Conservation (phyloP, 352 stramenopile genomes). For the Pythium dissotocum region DNA sequence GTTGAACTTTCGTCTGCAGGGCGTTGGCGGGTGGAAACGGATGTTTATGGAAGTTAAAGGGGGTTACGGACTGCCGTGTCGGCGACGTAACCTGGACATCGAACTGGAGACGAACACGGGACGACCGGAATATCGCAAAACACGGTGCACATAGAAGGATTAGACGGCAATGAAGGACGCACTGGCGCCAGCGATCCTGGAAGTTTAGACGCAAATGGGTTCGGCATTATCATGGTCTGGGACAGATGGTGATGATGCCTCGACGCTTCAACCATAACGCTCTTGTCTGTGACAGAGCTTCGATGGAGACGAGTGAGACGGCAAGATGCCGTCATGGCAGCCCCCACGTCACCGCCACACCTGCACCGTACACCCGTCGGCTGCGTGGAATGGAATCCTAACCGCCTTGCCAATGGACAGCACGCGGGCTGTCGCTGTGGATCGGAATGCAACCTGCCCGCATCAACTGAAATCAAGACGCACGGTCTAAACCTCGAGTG, state of each 20-base stretch:
- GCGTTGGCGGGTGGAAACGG: constrained; percentile 11
- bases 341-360: too few species aligned
- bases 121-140: constrained; percentile 25
- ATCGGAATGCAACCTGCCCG: too few species aligned
- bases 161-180: constrained; percentile 10
- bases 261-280: constrained; percentile 5
- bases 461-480: too few species aligned
- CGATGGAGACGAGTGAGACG: not conserved
- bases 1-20: constrained; percentile 23
- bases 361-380: too few species aligned
- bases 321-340: not conserved
- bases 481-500: too few species aligned
- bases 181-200: constrained; percentile 1
- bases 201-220: constrained; percentile 6
- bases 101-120: constrained; percentile 25
- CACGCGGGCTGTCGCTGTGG: too few species aligned
- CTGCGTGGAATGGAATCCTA: too few species aligned
- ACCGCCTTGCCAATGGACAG: too few species aligned
- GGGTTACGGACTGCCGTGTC: constrained; percentile 18
- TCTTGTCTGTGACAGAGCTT: not conserved
- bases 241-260: constrained; percentile 27
- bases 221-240: constrained; percentile 14
- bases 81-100: not conserved
- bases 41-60: constrained; percentile 16
- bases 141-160: constrained; percentile 7